phyloP scores from a whole-genome alignment of 2,329 filamentous ascomycete species.

The Fusarium oligoseptatum region DNA sequence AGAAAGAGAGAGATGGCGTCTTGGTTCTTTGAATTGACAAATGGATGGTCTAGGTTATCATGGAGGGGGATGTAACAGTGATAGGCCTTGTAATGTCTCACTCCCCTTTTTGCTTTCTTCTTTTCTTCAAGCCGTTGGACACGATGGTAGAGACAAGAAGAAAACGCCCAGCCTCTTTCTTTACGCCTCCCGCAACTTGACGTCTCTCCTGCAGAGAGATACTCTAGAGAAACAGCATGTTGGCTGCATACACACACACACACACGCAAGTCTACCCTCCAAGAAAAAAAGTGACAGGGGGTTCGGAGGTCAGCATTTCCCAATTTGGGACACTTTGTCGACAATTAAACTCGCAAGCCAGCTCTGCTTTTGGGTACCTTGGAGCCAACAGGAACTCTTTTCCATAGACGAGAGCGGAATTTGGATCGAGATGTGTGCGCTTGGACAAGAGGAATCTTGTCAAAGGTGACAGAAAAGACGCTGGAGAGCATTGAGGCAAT shows the following conservation, averaged over 20 bases:
- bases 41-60: constrained; percentile 18
- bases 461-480: not conserved
- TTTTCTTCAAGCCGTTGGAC: constrained; percentile 35
- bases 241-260: not conserved
- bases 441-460: not conserved
- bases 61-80: constrained; percentile 19
- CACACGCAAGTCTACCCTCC: not conserved
- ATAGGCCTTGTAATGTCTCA: constrained; percentile 12
- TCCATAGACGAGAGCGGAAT: not conserved
- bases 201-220: not conserved
- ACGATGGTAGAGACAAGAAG: constrained; percentile 15
- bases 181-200: not conserved
- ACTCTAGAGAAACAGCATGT: not conserved
- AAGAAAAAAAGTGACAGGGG: constrained; percentile 2
- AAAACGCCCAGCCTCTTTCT: constrained; percentile 24
- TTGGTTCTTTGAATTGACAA: not conserved
- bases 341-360: constrained; percentile 2
- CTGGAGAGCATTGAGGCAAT: not conserved
- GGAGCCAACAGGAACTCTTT: constrained; percentile 15
- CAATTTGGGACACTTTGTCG: not conserved
- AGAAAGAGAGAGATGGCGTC: not conserved
- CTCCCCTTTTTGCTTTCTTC: constrained; percentile 10
- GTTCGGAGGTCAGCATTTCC: constrained; percentile 1
- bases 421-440: not conserved
- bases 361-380: not conserved